Conservation (phyloP, 2,329 filamentous ascomycete species). For the Raffaelea ambrosiae region DNA sequence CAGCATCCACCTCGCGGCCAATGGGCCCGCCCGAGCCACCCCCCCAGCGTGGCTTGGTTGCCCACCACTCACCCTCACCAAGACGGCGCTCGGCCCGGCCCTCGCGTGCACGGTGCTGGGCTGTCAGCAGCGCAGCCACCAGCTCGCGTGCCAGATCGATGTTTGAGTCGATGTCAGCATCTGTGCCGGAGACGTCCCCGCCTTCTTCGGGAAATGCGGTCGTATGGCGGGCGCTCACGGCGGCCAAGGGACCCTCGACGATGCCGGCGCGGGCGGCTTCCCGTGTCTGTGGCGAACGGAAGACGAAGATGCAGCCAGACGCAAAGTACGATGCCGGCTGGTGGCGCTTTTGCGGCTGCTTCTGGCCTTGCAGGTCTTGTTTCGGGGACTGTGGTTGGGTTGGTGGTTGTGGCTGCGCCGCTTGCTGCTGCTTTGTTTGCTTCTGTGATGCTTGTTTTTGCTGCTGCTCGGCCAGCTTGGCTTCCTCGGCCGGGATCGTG, state of each 20-base stretch:
- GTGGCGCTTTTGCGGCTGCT: background rate
- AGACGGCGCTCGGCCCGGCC: constrained; percentile 46
- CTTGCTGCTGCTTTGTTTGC: background rate
- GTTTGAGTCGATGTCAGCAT: constrained; percentile 39
- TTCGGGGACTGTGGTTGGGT: background rate
- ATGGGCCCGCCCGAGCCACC: constrained; percentile 55
- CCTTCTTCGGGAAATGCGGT: constrained; percentile 33
- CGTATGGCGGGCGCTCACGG: constrained; percentile 48
- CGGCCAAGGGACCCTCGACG: constrained; percentile 53
- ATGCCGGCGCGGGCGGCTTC: constrained; percentile 50
- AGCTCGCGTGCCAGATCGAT: constrained; percentile 55
- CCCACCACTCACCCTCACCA: constrained; percentile 55
- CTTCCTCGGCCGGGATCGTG: background rate
- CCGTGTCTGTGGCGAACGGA: constrained; percentile 50
- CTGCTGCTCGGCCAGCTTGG: background rate
- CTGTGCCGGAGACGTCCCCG: constrained; percentile 4
- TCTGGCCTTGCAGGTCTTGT: background rate
- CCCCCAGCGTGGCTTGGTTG: constrained; percentile 52
- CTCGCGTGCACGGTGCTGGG: constrained; percentile 54
- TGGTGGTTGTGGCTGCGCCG: too few relatives aligned
- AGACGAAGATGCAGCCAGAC: constrained; percentile 51
- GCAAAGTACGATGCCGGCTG: constrained; percentile 44
- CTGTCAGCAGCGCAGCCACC: constrained; percentile 50
- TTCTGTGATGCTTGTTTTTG: too few relatives aligned
- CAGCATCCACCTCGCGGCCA: constrained; percentile 46